Base-by-base conservation (phyloP, 1,139 yeast genomes). In the Zygoascus hellenicus region DNA sequence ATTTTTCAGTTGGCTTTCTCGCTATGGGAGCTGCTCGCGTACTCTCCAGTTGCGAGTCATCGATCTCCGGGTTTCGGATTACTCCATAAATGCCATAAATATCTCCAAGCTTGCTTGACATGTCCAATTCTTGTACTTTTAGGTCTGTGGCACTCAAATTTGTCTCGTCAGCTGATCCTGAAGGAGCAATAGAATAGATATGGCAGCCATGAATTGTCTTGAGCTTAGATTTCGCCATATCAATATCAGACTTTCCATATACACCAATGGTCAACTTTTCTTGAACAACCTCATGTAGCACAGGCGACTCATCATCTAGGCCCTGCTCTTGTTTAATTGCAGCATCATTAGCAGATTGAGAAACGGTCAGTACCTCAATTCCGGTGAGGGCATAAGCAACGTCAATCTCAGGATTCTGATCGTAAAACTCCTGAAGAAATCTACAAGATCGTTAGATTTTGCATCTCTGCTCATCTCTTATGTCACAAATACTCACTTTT, bases 101-200 rank as follows among this genome's bases (percentile, higher is more conserved):
- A 5, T 51, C 51, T 2, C 42, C 43, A 10, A 45, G 15, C 2
- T 46, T 28, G 19, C 38, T 17, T 2, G 31, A 33, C 6, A 35
- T 19, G 6, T 46, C 52, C 29, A 41, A 14, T 28, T 42, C 41
- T 14, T 42, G 47, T n/a, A 38, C 45, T 9, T 33, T 35, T 2
- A 28, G 42, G 22, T 41, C 43, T 5, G 43, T 34, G 2, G 31
- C 44, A 14, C 38, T 36, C 40, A 47, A 11, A 42, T 19, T 32
- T 9, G 43, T 38, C 5, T 32, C 14, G n/a, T 44, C 43, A 15
- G 38, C 10, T 10, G 42, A 38, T 2, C 34, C 33, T 10, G 42
- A 32, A 2, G 32, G 22, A 10, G 43, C 30, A 11, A 59, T 29
- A 28, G 58, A 50, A 47, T 59, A 58, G 9, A 59, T 43, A 32